Percentiles rank a stretch among this genome's conserved stretches.
These are phyloP conservation scores for Fagus sylvatica DNA, from an alignment of 306 rosid genomes.

Conservation along the genomic window DNA sequence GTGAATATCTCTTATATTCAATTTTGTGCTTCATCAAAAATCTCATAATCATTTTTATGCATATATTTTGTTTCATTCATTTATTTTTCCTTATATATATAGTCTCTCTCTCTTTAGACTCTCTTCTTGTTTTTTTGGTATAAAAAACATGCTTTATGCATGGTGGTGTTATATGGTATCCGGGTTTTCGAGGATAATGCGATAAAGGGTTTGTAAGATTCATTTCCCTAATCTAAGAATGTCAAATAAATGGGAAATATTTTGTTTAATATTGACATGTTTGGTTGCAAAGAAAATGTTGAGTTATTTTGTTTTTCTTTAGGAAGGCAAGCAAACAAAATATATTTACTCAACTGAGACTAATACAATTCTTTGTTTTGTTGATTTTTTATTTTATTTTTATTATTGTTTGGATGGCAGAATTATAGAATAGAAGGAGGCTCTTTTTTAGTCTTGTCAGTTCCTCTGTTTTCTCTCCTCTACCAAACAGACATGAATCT, in stretches of 20 bases:
- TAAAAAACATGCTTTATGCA: background rate
- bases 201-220: conserved; percentile 4
- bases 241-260: background rate
- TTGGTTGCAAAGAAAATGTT: conserved; percentile 20
- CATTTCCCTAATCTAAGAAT: background rate
- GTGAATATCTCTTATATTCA: too few relatives aligned
- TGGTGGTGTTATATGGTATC: background rate
- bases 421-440: background rate
- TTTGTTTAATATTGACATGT: background rate
- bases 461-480: background rate
- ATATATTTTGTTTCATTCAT: too few relatives aligned
- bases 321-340: background rate
- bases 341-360: background rate
- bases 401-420: background rate
- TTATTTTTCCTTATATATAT: too few relatives aligned
- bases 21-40: too few relatives aligned
- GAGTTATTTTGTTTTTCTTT: background rate
- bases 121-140: background rate
- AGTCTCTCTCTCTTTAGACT: too few relatives aligned
- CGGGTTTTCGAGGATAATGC: background rate
- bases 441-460: background rate
- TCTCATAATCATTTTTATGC: too few relatives aligned
- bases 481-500: background rate
- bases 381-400: background rate
- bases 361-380: background rate